phyloP scores from a whole-genome alignment of 163 green algal species.

The Scenedesmus sp. region DNA sequence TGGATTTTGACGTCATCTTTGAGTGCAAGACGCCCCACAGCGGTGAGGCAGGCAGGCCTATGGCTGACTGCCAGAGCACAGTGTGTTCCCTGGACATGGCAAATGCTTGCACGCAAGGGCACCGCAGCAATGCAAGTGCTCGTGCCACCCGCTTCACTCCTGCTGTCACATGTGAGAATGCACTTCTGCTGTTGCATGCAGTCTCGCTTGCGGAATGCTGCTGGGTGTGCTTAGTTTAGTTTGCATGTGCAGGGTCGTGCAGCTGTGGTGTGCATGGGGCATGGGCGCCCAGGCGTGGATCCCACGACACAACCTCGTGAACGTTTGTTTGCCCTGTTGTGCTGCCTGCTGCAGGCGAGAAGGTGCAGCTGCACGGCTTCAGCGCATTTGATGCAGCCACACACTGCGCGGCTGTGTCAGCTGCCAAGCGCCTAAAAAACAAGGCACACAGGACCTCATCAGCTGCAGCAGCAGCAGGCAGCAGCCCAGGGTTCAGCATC shows the following conservation, averaged over 20 bases:
- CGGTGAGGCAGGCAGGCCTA: slow-evolving; percentile 4
- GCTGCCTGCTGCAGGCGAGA: slow-evolving; percentile 40
- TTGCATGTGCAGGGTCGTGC: not conserved
- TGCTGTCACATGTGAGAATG: too few species aligned
- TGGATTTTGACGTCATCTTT: slow-evolving; percentile 58
- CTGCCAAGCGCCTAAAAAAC: slow-evolving; percentile 31
- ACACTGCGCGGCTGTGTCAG: slow-evolving; percentile 52
- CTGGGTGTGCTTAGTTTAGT: not conserved
- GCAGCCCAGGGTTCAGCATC: not conserved
- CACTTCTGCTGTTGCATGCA: not conserved
- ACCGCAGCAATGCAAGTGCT: not conserved
- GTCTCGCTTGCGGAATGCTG: not conserved
- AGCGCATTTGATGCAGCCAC: slow-evolving; percentile 52
- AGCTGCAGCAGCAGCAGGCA: slow-evolving; percentile 38
- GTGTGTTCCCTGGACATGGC: not conserved
- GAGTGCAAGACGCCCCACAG: slow-evolving; percentile 55
- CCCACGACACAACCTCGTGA: not conserved
- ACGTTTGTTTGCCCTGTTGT: not conserved
- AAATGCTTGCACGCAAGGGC: not conserved
- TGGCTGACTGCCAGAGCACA: not conserved
- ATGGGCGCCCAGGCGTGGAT: not conserved
- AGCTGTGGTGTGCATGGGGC: not conserved
- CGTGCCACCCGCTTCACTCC: not conserved
- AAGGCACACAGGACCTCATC: not conserved
- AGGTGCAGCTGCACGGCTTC: slow-evolving; percentile 54